Conservation (phyloP, 148 eudicot species). For the Rhododendron kiyosumense region DNA sequence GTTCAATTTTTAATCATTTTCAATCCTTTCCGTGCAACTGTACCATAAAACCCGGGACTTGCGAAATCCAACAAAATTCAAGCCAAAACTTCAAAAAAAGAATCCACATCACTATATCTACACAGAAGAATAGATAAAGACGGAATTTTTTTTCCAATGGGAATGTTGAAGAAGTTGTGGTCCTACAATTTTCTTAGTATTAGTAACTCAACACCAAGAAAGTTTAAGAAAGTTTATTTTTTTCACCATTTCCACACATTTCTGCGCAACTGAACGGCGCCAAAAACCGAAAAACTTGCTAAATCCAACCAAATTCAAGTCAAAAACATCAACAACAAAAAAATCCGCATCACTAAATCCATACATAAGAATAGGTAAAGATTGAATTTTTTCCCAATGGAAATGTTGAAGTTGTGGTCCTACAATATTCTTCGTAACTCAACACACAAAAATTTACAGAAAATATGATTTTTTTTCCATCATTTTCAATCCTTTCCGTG, state of each 20-base stretch:
- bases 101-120: neutral
- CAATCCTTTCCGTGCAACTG: neutral
- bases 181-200: neutral
- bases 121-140: neutral
- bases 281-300: neutral
- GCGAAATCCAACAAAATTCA: neutral
- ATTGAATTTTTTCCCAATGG: neutral
- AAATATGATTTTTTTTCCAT: too few species aligned
- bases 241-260: neutral
- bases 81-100: neutral
- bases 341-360: neutral
- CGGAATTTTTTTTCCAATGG: neutral
- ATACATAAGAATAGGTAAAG: neutral
- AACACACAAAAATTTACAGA: too few species aligned
- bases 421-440: too few species aligned
- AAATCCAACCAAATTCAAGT: neutral
- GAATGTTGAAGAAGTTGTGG: neutral
- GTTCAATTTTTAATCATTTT: neutral
- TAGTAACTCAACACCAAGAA: neutral
- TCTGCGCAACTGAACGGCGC: neutral
- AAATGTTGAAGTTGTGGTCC: neutral
- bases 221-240: neutral
- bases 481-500: neutral
- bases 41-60: neutral
- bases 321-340: too few species aligned